Evolutionary conservation across 2,329 filamentous ascomycete genomes (phyloP).

Genomic region (Cladorrhinum sp.): DNA sequence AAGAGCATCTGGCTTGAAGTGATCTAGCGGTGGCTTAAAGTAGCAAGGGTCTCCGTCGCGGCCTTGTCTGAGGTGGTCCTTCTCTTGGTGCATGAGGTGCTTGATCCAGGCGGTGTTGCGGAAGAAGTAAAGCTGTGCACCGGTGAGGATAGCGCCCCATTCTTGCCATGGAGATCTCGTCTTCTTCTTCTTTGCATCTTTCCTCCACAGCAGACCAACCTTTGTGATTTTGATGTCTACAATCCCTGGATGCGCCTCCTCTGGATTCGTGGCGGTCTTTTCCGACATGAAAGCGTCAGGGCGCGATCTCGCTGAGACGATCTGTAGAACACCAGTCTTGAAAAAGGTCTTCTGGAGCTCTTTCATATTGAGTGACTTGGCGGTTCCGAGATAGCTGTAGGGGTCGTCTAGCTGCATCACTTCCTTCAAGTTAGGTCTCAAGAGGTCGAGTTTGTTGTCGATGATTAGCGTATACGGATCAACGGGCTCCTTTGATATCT

Average conservation of each 20-base stretch:
- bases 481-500: conserved; percentile 74
- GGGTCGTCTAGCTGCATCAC: conserved; percentile 89
- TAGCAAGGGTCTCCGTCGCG: conserved; percentile 73
- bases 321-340: conserved; percentile 87
- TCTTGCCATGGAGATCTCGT: conserved; percentile 96
- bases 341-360: conserved; percentile 87
- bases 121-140: conserved; percentile 97
- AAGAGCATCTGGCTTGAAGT: conserved; percentile 90
- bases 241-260: conserved; percentile 84
- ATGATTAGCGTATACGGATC: conserved; percentile 95
- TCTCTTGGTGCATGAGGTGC: conserved; percentile 82
- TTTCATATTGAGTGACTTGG: conserved; percentile 71
- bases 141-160: conserved; percentile 94
- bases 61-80: conserved; percentile 74
- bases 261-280: conserved; percentile 76
- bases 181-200: conserved; percentile 90
- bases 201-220: conserved; percentile 91
- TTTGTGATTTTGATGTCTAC: conserved; percentile 98
- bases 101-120: conserved; percentile 92
- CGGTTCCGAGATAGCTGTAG: conserved; percentile 81
- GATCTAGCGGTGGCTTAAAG: conserved; percentile 83
- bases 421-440: conserved; percentile 86
- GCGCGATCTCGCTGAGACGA: conserved; percentile 87
- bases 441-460: conserved; percentile 77
- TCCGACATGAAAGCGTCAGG: conserved; percentile 95